Evolutionary conservation across 805 yeast genomes (phyloP).

Genomic region (Metschnikowia vanudenii): DNA sequence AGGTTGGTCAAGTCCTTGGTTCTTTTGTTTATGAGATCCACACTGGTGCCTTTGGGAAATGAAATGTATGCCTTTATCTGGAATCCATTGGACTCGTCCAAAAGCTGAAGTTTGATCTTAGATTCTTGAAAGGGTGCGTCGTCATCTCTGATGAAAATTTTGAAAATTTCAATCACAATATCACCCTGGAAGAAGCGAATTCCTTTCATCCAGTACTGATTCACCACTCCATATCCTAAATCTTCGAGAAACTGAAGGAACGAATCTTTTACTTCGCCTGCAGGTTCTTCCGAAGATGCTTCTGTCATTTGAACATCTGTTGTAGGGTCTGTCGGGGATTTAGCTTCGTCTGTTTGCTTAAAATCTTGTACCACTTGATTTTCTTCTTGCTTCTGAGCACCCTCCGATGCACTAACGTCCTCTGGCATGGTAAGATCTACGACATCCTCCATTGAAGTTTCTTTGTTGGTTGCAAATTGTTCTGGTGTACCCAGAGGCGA

Average conservation of each 20-base stretch:
- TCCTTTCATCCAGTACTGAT: constrained; percentile 62
- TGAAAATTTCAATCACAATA: constrained; percentile 58
- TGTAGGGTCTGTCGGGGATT: neutral
- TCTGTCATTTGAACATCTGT: constrained; percentile 3
- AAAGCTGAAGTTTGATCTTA: constrained; percentile 33
- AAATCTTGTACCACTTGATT: no score
- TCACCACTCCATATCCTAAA: constrained; percentile 68
- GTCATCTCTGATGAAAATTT: constrained; percentile 42
- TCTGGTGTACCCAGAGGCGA: no score
- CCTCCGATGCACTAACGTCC: no score
- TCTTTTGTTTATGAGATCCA: constrained; percentile 66
- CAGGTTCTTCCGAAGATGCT: neutral
- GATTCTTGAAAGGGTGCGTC: constrained; percentile 21
- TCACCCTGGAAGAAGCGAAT: constrained; percentile 59
- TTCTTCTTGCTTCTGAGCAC: no score
- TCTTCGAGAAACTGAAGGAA: constrained; percentile 50
- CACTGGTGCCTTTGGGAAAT: constrained; percentile 69
- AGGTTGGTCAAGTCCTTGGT: constrained; percentile 59
- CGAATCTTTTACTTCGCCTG: constrained; percentile 30
- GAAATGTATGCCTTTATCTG: constrained; percentile 68
- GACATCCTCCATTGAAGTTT: no score
- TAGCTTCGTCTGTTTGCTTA: no score
- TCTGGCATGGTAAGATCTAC: no score
- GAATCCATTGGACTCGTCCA: constrained; percentile 55
- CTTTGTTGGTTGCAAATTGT: no score